Evolutionary conservation across 306 rosid genomes (phyloP).

Genomic region (Prunus mira): DNA sequence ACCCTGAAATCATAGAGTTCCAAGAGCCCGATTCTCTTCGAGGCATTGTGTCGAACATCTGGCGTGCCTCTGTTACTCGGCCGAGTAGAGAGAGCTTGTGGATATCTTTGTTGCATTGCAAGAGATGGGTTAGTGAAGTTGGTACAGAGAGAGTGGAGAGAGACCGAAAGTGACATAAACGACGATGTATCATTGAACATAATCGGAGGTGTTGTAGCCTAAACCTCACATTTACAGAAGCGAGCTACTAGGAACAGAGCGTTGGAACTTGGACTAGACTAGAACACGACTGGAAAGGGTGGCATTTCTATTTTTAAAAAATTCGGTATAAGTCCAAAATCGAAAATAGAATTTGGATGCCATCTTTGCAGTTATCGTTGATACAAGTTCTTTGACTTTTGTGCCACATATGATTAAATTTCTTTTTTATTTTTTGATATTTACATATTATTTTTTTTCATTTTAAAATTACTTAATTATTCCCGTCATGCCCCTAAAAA

Average conservation of each 20-base stretch:
- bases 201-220: neutral
- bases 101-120: slow-evolving; percentile 31
- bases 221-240: neutral
- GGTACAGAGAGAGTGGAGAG: slow-evolving; percentile 16
- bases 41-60: slow-evolving; percentile 26
- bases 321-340: no score
- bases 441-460: no score
- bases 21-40: slow-evolving; percentile 16
- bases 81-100: slow-evolving; percentile 12
- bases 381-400: no score
- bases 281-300: no score
- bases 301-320: no score
- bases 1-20: slow-evolving; percentile 32
- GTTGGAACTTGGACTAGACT: no score
- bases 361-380: no score
- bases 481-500: no score
- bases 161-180: slow-evolving; percentile 13
- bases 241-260: neutral
- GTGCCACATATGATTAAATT: no score
- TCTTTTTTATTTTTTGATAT: no score
- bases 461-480: no score
- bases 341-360: no score
- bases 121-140: neutral
- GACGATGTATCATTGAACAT: slow-evolving; percentile 29
- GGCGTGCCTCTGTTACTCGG: slow-evolving; percentile 26